Evolutionary conservation across 345 rosid species (phyloP).

Genomic region (Clarkia xantiana): DNA sequence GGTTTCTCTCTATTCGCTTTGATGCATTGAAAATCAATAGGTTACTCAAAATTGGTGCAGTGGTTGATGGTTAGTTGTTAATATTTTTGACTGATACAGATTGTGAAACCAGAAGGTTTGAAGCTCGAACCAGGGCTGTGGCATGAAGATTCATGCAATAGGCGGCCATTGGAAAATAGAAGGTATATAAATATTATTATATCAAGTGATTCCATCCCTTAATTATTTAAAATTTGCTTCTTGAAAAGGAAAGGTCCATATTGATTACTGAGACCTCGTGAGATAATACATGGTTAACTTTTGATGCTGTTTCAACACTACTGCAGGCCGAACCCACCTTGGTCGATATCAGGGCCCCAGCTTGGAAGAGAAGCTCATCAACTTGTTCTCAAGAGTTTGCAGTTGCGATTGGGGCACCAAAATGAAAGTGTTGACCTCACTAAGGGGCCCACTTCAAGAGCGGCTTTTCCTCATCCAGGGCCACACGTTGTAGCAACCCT

Average conservation of each 20-base stretch:
- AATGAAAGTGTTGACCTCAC: constrained; percentile 15
- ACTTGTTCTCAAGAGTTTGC: constrained; percentile 54
- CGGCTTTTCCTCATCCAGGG: no score
- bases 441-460: background rate
- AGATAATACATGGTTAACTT: background rate
- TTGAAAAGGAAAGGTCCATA: background rate
- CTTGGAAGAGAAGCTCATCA: constrained; percentile 68
- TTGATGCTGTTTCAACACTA: constrained; percentile 5
- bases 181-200: constrained; percentile 12
- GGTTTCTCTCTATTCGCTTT: no score
- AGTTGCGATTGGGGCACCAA: constrained; percentile 14
- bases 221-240: no score
- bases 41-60: no score
- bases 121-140: constrained; percentile 51
- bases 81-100: constrained; percentile 22
- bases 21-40: no score
- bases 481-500: no score
- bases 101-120: constrained; percentile 39
- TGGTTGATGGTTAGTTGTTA: background rate
- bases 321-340: constrained; percentile 53
- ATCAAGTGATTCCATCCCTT: background rate
- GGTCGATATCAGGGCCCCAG: constrained; percentile 39
- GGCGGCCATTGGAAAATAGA: constrained; percentile 35
- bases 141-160: constrained; percentile 58
- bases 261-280: background rate